Evolutionary conservation across 2,329 filamentous ascomycete genomes (phyloP), one percentile per base, ranked within the genome.

Genomic region (Pestalotiopsis sp.): DNA sequence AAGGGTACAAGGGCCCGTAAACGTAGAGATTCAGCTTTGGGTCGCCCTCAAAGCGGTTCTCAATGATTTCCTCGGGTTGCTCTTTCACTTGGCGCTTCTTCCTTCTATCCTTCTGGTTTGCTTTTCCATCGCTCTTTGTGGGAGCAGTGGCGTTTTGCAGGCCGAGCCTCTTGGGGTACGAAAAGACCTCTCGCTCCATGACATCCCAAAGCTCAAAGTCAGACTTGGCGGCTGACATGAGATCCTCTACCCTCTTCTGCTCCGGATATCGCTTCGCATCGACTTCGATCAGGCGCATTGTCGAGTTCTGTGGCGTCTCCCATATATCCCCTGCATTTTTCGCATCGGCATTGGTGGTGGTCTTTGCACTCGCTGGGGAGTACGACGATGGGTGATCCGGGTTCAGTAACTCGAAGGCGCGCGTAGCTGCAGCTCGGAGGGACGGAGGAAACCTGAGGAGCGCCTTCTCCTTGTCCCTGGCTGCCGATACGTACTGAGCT

Each of bases 161-260:
- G 12, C 89, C 86, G 23, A 94, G 79, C 69, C 82, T 85, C 3
- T 79, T 76, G 0, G 91, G 85, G 71, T 90, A 79, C 1, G 85
- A 82, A 73, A 94, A 92, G 13, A 94, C 89, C 65, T 94, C 87
- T 4, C 81, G 77, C 70, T 93, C 88, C 76, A 95, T 83, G 3
- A 91, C 78, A 6, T 87, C 78, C 91, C 92, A 94, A 11, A 94
- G 82, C 65, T 89, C 87, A 23, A 85, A 80, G 73, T 95, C 92
- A 0, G 88, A 88, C 69, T 81, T 73, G 20, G 90, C 90, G 2
- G 74, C 76, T 12, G 81, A 78, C 81, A 95, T 86, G 52, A 87
- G 74, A 5, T 73, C 71, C 70, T 88, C 85, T 9, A 94, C 84
- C 11, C 87, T 81, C 31, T 75, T 72, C 61, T 84, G 82, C 75